Evolutionary conservation across 2,329 filamentous ascomycete genomes (phyloP), one percentile per base, ranked within the genome.

Genomic region (Alternaria gansuensis): DNA sequence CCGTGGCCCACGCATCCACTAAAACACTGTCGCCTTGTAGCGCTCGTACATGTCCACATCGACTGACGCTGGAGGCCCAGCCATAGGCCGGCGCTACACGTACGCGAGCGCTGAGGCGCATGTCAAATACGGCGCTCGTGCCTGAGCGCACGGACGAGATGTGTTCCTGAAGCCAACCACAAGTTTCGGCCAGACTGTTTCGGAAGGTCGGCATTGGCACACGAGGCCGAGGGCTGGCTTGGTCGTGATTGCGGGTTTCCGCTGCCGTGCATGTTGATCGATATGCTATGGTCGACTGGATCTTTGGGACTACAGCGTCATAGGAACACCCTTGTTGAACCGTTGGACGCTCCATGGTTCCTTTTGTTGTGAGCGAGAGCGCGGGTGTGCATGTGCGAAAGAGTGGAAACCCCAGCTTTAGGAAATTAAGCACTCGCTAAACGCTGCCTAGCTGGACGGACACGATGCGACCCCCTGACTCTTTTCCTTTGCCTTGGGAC

Each of bases 341-440:
- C 33, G 48, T 37, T 36, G 48, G 24, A 4, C 44, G 44, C 44
- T 33, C 23, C 11, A 34, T 5, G 10, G 21, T 34, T 33, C n/a
- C 21, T 29, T 59, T 51, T 29, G 6, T 17, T 13, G 24, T 24
- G 33, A 34, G 17, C 21, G 7, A 37, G 37, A 24, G 26, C 13
- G 44, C 21, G 44, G 44, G 44, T 34, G n/a, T 37, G 37, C 31
- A n/a, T 44, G 13, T 49, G 29, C 14, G 26, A 37, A 24, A 13
- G 41, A 33, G 40, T 49, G 51, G 45, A 50, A 46, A 33, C 49
- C 11, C 49, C n/a, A 36, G 51, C 51, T 53, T 49, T 57, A 65
- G 54, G 51, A 62, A 59, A 59, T 59, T 45, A 68, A 69, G 65
- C 63, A 60, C 45, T 53, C 48, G 65, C 62, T 62, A 65, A 60